Conservation (phyloP, 306 rosid genomes). For the Nissolia schottii region DNA sequence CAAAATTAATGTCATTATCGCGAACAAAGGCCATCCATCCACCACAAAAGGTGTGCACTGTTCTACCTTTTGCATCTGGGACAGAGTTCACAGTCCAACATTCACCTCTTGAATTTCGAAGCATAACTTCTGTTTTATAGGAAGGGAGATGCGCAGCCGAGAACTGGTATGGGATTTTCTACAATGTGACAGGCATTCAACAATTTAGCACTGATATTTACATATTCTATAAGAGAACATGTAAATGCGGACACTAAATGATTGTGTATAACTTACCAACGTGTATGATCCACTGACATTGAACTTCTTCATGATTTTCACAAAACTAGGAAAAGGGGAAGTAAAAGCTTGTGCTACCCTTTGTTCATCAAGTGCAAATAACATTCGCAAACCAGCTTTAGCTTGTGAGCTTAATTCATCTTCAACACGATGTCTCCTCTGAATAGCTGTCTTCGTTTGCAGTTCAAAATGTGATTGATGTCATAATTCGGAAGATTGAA, state of each 20-base stretch:
- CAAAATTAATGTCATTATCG: conserved; percentile 64
- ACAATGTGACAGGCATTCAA: conserved; percentile 30
- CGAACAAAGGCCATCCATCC: conserved; percentile 98
- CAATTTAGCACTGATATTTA: conserved; percentile 3
- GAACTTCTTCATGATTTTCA: conserved; percentile 89
- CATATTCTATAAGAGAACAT: background rate
- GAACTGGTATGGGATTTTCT: conserved; percentile 88
- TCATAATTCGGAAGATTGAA: conserved; percentile 14
- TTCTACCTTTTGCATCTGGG: conserved; percentile 80
- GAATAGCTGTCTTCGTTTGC: conserved; percentile 47
- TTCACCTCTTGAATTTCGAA: conserved; percentile 65
- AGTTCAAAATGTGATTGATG: conserved; percentile 28
- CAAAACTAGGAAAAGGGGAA: conserved; percentile 79
- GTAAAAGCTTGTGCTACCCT: conserved; percentile 68
- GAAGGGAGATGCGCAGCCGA: conserved; percentile 75
- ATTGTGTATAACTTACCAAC: conserved; percentile 49
- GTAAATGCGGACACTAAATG: background rate
- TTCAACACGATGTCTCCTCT: conserved; percentile 49
- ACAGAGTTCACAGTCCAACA: conserved; percentile 87
- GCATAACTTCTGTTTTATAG: conserved; percentile 68
- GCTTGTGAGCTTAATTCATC: conserved; percentile 57
- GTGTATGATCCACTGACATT: conserved; percentile 89
- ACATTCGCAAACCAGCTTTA: conserved; percentile 64
- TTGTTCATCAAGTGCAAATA: conserved; percentile 74
- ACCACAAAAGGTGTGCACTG: conserved; percentile 84